Percentiles rank a stretch among this genome's conserved stretches.
Conservation (phyloP, 352 stramenopile species). For the Phytophthora europaea region DNA sequence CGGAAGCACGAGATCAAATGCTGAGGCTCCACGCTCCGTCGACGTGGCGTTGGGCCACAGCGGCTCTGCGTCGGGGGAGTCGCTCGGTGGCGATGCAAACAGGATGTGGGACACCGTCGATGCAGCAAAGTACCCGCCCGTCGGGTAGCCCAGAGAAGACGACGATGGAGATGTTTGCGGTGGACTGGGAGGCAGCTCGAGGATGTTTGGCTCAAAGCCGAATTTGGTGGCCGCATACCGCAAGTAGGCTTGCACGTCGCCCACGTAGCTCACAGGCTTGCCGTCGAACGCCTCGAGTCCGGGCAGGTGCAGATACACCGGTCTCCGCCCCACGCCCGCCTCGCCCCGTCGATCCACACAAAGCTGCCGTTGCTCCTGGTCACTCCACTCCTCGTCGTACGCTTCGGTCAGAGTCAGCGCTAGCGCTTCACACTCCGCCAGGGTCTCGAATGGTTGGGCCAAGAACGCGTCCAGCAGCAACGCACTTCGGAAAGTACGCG, state of each 20-base stretch:
- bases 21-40: conserved; percentile 31
- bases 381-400: conserved; percentile 27
- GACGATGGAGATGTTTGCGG: conserved; percentile 2
- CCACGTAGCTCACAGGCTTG: conserved; percentile 37
- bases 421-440: conserved; percentile 36
- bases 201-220: conserved; percentile 52
- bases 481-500: conserved; percentile 35
- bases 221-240: conserved; percentile 67
- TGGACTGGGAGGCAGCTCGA: conserved; percentile 27
- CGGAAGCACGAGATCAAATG: conserved; percentile 34
- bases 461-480: conserved; percentile 66
- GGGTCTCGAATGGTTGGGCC: conserved; percentile 50
- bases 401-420: conserved; percentile 38
- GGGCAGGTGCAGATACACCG: conserved; percentile 51
- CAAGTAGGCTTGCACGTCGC: conserved; percentile 62
- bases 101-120: conserved; percentile 34
- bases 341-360: conserved; percentile 27
- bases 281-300: conserved; percentile 34
- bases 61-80: conserved; percentile 2
- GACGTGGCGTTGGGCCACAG: conserved; percentile 32
- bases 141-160: conserved; percentile 20
- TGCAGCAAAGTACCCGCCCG: conserved; percentile 35
- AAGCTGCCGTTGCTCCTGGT: conserved; percentile 35
- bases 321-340: conserved; percentile 26
- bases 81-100: conserved; percentile 32